Percentiles rank a stretch among this genome's conserved stretches.
Evolutionary conservation across 768 basidiomycete genomes (phyloP).

Genomic region (Leccinum boreale): DNA sequence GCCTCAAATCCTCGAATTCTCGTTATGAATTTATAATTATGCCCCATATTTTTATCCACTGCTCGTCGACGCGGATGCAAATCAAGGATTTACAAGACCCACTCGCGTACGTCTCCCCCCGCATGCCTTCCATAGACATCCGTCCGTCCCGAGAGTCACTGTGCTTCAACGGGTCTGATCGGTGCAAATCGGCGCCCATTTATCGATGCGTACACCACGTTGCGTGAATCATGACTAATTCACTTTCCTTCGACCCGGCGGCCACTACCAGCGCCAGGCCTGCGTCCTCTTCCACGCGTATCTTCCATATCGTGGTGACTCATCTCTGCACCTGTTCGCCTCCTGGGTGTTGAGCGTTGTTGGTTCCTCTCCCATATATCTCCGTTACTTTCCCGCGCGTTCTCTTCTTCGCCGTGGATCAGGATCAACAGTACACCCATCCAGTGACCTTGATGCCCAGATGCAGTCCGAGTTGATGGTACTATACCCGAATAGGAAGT

Average conservation of each 20-base stretch:
- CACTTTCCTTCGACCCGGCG: constrained; percentile 15
- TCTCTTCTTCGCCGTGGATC: constrained; percentile 27
- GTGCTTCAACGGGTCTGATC: background rate
- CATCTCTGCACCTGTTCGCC: background rate
- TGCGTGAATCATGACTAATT: constrained; percentile 20
- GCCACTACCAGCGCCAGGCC: constrained; percentile 16
- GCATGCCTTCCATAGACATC: background rate
- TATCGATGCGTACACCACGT: constrained; percentile 13
- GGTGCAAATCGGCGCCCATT: constrained; percentile 6
- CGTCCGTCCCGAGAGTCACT: background rate
- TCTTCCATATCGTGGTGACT: constrained; percentile 2
- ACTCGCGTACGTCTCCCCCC: background rate
- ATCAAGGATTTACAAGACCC: background rate
- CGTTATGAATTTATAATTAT: constrained; percentile 19
- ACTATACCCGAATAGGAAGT: constrained; percentile 12
- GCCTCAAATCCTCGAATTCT: constrained; percentile 10
- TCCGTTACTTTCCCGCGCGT: constrained; percentile 26
- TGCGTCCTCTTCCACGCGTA: background rate
- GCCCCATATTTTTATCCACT: constrained; percentile 23
- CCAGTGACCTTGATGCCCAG: background rate
- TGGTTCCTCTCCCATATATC: constrained; percentile 6
- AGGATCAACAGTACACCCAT: constrained; percentile 25
- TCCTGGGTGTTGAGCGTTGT: background rate
- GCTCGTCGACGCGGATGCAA: background rate
- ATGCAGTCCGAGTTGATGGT: constrained; percentile 6